A percentile compares a stretch with the other conserved stretches of the same genome.
Conservation (phyloP, 2,329 filamentous ascomycete species). For the Aspergillus ibericus region DNA sequence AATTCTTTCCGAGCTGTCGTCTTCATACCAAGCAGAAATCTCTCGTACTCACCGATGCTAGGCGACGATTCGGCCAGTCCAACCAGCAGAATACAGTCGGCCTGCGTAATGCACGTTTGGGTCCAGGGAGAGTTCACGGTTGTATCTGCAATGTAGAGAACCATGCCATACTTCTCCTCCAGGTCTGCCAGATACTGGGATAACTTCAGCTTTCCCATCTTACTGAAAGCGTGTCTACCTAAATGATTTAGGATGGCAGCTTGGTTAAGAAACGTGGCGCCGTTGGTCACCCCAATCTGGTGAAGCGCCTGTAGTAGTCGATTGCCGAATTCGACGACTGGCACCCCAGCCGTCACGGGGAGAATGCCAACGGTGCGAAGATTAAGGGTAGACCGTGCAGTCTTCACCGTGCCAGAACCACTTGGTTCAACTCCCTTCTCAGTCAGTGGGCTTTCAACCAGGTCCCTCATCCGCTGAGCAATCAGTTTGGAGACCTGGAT, state of each 20-base stretch:
- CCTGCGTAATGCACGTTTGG: slow-evolving; percentile 94
- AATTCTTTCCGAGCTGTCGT: slow-evolving; percentile 93
- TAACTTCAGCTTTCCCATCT: slow-evolving; percentile 93
- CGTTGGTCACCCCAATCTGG: slow-evolving; percentile 85
- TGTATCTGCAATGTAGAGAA: slow-evolving; percentile 94
- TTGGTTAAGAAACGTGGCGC: slow-evolving; percentile 89
- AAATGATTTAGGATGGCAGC: slow-evolving; percentile 91
- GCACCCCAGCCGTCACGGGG: slow-evolving; percentile 86
- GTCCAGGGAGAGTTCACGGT: slow-evolving; percentile 98
- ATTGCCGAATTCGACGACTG: slow-evolving; percentile 92
- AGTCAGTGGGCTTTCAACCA: slow-evolving; percentile 77
- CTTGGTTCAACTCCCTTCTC: slow-evolving; percentile 64
- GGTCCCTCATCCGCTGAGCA: slow-evolving; percentile 84
- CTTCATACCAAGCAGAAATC: slow-evolving; percentile 94
- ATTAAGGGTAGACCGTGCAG: slow-evolving; percentile 80
- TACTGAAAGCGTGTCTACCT: slow-evolving; percentile 92
- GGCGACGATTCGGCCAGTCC: slow-evolving; percentile 88
- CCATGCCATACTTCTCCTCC: slow-evolving; percentile 94
- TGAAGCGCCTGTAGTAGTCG: slow-evolving; percentile 81
- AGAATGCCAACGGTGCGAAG: slow-evolving; percentile 89
- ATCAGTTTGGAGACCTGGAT: slow-evolving; percentile 99
- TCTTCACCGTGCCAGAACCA: slow-evolving; percentile 51
- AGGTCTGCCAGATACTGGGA: slow-evolving; percentile 95
- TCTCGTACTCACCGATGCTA: slow-evolving; percentile 91
- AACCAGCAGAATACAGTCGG: slow-evolving; percentile 91